These are phyloP conservation scores for Pyracantha coccinea DNA, from an alignment of 331 rosid genomes.

Conservation along the genomic window DNA sequence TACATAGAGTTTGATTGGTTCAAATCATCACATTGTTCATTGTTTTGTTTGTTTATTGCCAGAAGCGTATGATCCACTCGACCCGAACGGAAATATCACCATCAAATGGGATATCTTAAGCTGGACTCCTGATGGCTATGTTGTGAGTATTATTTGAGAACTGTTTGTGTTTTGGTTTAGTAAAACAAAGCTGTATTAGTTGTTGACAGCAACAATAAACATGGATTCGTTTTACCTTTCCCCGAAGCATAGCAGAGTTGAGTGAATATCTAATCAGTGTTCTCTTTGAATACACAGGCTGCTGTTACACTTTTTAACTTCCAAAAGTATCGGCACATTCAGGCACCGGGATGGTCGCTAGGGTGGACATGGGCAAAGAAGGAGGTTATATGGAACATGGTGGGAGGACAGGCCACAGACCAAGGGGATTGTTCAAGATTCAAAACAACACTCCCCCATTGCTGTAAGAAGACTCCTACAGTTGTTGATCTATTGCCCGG, in stretches of 20 bases:
- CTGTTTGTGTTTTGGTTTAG: not conserved
- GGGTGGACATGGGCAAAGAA: slow-evolving; percentile 89
- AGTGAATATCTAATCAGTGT: slow-evolving; percentile 10
- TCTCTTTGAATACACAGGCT: slow-evolving; percentile 39
- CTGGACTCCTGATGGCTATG: slow-evolving; percentile 92
- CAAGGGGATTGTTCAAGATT: slow-evolving; percentile 88
- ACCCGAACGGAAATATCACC: slow-evolving; percentile 85
- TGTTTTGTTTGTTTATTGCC: slow-evolving; percentile 15
- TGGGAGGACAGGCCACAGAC: slow-evolving; percentile 74
- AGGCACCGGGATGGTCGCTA: slow-evolving; percentile 75
- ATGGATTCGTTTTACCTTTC: not conserved
- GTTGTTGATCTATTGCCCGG: slow-evolving; percentile 78
- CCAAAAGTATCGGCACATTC: slow-evolving; percentile 77
- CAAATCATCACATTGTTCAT: not conserved
- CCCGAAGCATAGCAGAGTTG: not conserved
- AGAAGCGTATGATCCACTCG: slow-evolving; percentile 91
- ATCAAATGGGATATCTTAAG: slow-evolving; percentile 81
- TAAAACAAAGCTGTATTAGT: not conserved
- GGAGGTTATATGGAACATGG: slow-evolving; percentile 79
- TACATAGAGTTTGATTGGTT: slow-evolving; percentile 1
- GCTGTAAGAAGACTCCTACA: slow-evolving; percentile 61
- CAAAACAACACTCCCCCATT: slow-evolving; percentile 52
- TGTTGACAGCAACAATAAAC: not conserved
- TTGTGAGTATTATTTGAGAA: slow-evolving; percentile 42
- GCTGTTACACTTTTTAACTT: slow-evolving; percentile 63